Base-by-base conservation (phyloP, 2,329 filamentous ascomycete genomes). In the Botrytis sinoallii region DNA sequence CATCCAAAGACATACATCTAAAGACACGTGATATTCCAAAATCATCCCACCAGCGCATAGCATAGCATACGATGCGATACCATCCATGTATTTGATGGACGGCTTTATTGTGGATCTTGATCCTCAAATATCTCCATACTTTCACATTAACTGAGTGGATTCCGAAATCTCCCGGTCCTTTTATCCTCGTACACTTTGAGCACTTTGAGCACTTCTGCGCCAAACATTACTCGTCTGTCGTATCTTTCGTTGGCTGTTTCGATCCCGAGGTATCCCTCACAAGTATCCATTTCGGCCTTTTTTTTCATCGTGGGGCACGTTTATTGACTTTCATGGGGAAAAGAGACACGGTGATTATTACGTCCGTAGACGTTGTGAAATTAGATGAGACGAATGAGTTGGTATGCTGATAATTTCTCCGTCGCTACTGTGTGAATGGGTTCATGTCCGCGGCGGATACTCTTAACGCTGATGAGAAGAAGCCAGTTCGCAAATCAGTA, bases 51-150 rank as follows among this genome's bases (percentile, higher is more conserved):
- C 59, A 32, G 10, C 70, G 60, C 66, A 68, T 68, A 57, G 25
- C 14, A 55, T 29, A 55, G n/a, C n/a, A 57, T 29, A 29, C n/a
- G n/a, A 57, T 29, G 29, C 52, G 52, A 57, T 29, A 18, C n/a
- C 14, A 57, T 29, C n/a, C 14, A 57, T 29, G 25, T 32, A 68
- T 42, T 29, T 40, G 46, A 55, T 42, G 44, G 65, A 66, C 70
- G 70, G 70, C 70, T 71, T 71, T 71, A 71, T 71, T 71, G n/a
- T 71, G 70, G 70, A 71, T 71, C 60, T 40, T 60, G n/a, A 57
- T 40, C 16, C 67, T 60, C 32, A 18, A 42, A 71, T 65, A 55
- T 57, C 38, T 71, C 46, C 59, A 55, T 55, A 29, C 35, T 42
- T 32, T 55, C 9, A 55, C 60, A 46, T 48, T 59, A 64, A 38